Percentiles rank a stretch among this genome's conserved stretches.
phyloP scores from a whole-genome alignment of 2,329 filamentous ascomycete species.

The Orbilia javanica region DNA sequence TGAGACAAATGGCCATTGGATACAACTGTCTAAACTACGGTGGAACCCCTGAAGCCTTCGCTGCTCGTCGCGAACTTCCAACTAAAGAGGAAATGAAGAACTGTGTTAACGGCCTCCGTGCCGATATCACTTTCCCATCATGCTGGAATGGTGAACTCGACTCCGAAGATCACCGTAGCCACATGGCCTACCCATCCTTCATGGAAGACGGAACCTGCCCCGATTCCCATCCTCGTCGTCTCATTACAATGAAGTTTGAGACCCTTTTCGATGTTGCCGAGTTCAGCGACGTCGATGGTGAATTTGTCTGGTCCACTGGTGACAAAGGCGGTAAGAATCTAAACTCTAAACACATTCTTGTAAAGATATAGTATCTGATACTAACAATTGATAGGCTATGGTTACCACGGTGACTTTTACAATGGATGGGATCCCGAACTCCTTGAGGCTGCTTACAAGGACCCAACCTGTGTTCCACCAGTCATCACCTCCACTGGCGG shows the following conservation, averaged over 20 bases:
- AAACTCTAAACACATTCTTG: conserved; percentile 14
- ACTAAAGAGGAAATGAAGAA: conserved; percentile 81
- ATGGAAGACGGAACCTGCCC: conserved; percentile 84
- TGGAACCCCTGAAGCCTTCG: conserved; percentile 75
- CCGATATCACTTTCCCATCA: conserved; percentile 88
- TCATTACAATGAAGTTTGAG: conserved; percentile 85
- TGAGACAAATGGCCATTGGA: conserved; percentile 84
- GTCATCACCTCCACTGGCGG: conserved; percentile 28
- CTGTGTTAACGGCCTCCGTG: conserved; percentile 83
- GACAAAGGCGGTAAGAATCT: conserved; percentile 75
- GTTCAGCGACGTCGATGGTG: conserved; percentile 72
- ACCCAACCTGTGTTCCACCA: conserved; percentile 52
- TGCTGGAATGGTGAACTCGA: conserved; percentile 83
- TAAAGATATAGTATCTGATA: conserved; percentile 32
- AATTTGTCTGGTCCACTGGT: conserved; percentile 82
- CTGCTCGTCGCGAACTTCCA: conserved; percentile 85
- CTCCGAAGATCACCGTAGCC: conserved; percentile 70
- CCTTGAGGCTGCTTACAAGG: conserved; percentile 65
- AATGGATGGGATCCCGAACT: conserved; percentile 68
- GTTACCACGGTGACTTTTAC: conserved; percentile 71
- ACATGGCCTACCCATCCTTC: conserved; percentile 82
- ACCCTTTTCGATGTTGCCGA: conserved; percentile 82
- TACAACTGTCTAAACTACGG: conserved; percentile 95
- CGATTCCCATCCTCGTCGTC: conserved; percentile 74
- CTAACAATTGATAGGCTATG: conserved; percentile 65